Conservation (phyloP, 495 filamentous ascomycete genomes). For the Tricharina praecox region DNA sequence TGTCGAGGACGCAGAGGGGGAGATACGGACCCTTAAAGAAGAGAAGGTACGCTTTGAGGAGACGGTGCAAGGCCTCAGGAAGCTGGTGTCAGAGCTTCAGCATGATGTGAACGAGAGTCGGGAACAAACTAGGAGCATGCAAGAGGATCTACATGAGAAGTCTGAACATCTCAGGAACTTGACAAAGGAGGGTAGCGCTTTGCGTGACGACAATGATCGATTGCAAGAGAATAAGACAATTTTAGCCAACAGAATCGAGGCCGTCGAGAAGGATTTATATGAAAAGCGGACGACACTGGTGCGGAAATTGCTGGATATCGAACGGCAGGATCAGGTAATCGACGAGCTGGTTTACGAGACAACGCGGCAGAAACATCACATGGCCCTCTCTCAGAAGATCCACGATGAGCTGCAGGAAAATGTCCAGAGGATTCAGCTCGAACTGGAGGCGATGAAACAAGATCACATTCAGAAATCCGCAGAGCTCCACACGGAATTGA, state of each 20-base stretch:
- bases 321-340: background rate
- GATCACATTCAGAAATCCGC: background rate
- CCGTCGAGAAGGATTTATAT: background rate
- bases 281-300: background rate
- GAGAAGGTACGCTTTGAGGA: background rate
- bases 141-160: background rate
- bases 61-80: background rate
- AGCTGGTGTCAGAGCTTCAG: background rate
- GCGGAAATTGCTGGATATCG: background rate
- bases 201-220: no score
- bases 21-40: background rate
- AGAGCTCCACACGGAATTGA: background rate
- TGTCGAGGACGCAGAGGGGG: slow-evolving; percentile 15
- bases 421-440: background rate
- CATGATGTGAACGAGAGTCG: no score
- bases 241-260: background rate
- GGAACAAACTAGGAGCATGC: background rate
- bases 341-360: background rate
- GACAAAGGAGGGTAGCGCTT: no score
- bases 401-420: background rate
- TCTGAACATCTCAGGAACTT: no score
- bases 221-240: background rate
- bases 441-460: background rate
- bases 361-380: background rate
- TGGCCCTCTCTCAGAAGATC: no score